Conservation (phyloP, 1,139 yeast genomes). For the Geotrichum phurueaensis region DNA sequence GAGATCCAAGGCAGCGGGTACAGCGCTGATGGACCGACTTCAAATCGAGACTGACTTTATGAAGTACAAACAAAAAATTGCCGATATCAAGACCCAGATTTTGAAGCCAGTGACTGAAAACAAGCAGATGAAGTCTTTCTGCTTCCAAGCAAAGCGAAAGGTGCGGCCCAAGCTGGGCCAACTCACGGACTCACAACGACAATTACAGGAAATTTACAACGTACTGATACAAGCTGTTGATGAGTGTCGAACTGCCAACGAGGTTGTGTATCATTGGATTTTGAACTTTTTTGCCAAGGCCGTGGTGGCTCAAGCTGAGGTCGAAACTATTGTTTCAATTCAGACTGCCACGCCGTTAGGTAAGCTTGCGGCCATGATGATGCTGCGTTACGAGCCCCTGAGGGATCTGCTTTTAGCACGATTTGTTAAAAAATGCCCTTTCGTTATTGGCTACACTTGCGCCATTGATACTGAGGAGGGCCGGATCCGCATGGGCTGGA, state of each 20-base stretch:
- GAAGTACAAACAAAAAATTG: conserved; percentile 52
- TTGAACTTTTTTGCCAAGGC: conserved; percentile 80
- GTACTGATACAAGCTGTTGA: conserved; percentile 49
- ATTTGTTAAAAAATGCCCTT: conserved; percentile 86
- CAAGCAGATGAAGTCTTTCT: conserved; percentile 38
- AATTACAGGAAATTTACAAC: conserved; percentile 45
- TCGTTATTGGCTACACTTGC: conserved; percentile 74
- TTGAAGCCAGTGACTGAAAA: conserved; percentile 27
- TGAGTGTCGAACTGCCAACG: conserved; percentile 41
- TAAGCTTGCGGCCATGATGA: conserved; percentile 50
- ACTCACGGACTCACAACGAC: conserved; percentile 62
- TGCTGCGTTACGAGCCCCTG: conserved; percentile 58
- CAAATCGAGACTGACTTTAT: conserved; percentile 45
- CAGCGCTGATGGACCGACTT: neutral
- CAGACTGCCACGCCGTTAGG: conserved; percentile 79
- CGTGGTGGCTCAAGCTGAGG: conserved; percentile 83
- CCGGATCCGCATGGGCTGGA: conserved; percentile 82
- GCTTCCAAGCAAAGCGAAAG: conserved; percentile 51
- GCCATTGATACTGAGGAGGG: conserved; percentile 77
- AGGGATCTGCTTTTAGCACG: conserved; percentile 67
- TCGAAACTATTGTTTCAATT: conserved; percentile 79
- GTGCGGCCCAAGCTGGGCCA: conserved; percentile 90
- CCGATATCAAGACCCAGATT: conserved; percentile 53
- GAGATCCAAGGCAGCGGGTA: neutral
- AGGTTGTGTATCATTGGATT: conserved; percentile 61